A percentile compares a stretch with the other conserved stretches of the same genome.
Conservation (phyloP, 345 rosid genomes). For the Iberis pinnata region DNA sequence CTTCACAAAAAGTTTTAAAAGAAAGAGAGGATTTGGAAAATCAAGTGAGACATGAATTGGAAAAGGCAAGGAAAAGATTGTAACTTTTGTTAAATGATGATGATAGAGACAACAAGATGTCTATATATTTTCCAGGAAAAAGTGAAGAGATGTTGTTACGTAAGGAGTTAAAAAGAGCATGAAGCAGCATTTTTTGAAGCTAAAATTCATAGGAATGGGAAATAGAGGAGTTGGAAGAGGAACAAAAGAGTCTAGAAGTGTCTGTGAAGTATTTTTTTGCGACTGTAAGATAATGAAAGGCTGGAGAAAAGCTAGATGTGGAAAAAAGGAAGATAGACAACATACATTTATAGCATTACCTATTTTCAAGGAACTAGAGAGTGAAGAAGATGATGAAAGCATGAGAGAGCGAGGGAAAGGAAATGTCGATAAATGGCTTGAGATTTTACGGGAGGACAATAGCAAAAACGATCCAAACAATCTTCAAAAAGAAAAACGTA, state of each 20-base stretch:
- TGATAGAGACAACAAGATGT: slow-evolving; percentile 39
- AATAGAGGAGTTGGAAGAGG: slow-evolving; percentile 33
- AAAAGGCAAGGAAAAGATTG: slow-evolving; percentile 75
- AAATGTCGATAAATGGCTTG: slow-evolving; percentile 91
- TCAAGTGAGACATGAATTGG: slow-evolving; percentile 70
- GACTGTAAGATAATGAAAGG: slow-evolving; percentile 35
- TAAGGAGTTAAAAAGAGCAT: slow-evolving; percentile 79
- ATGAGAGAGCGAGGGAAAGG: slow-evolving; percentile 77
- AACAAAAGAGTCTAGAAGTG: slow-evolving; percentile 26
- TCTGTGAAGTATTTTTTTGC: slow-evolving; percentile 32
- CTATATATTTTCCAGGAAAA: slow-evolving; percentile 59
- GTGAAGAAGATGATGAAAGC: slow-evolving; percentile 71
- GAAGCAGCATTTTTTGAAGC: slow-evolving; percentile 36
- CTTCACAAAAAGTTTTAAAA: slow-evolving; percentile 76
- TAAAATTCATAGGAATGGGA: slow-evolving; percentile 34
- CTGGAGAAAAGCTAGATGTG: slow-evolving; percentile 37
- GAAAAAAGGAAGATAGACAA: slow-evolving; percentile 35
- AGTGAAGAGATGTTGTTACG: slow-evolving; percentile 41
- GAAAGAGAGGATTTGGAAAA: slow-evolving; percentile 71
- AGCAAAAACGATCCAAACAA: slow-evolving; percentile 26
- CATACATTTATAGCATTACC: slow-evolving; percentile 31
- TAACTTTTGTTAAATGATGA: slow-evolving; percentile 36
- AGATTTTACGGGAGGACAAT: slow-evolving; percentile 56
- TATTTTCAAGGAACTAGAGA: slow-evolving; percentile 34
- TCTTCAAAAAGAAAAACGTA: neutral